A percentile compares a stretch with the other conserved stretches of the same genome.
Evolutionary conservation across 192 early-diverging fungal species (phyloP).

Genomic region (Coemansia brasiliensis): DNA sequence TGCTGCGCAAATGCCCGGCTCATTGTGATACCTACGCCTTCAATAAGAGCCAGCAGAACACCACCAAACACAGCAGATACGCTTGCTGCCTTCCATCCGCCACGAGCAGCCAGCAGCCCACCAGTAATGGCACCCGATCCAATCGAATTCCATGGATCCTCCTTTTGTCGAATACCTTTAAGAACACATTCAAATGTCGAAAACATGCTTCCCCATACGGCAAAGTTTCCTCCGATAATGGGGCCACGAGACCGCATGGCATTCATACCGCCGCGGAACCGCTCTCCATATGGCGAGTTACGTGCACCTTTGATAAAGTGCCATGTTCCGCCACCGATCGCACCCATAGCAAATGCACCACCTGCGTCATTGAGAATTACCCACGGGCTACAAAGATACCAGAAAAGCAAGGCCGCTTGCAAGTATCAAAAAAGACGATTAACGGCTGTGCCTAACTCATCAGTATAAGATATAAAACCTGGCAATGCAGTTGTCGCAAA

Average conservation of each 20-base stretch:
- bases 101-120: conserved; percentile 89
- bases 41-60: conserved; percentile 89
- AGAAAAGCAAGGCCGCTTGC: no score
- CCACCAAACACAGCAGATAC: conserved; percentile 91
- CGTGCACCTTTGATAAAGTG: conserved; percentile 98
- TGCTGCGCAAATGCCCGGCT: conserved; percentile 65
- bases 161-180: conserved; percentile 92
- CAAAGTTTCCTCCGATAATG: conserved; percentile 97
- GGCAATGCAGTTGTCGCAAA: not conserved
- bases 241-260: conserved; percentile 93
- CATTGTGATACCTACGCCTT: conserved; percentile 87
- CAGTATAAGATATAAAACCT: no score
- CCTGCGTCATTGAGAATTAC: conserved; percentile 84
- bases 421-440: no score
- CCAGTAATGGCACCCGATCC: conserved; percentile 92
- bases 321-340: conserved; percentile 93
- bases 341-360: conserved; percentile 94
- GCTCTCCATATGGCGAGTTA: conserved; percentile 95
- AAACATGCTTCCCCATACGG: conserved; percentile 98
- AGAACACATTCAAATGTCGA: conserved; percentile 96
- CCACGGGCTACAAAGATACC: conserved; percentile 62
- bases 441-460: no score
- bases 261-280: conserved; percentile 80
- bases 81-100: conserved; percentile 68
- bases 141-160: conserved; percentile 99